A percentile compares a stretch with the other conserved stretches of the same genome.
Conservation (phyloP, 768 basidiomycete genomes). For the Amanita brunnescens region DNA sequence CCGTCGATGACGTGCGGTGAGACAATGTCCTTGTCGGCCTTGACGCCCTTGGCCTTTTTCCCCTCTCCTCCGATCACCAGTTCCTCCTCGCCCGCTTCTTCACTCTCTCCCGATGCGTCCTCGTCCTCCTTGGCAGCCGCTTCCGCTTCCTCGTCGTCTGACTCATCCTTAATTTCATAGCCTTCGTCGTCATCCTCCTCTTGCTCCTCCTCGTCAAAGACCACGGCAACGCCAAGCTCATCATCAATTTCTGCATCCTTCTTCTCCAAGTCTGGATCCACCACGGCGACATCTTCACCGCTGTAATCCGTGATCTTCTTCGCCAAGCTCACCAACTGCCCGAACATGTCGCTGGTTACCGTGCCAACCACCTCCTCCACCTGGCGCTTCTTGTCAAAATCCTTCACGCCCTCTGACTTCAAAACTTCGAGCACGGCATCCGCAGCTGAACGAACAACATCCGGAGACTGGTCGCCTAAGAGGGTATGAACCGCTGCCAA, state of each 20-base stretch:
- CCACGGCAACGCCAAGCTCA: constrained; percentile 94
- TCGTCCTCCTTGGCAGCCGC: constrained; percentile 47
- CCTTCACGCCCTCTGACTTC: constrained; percentile 84
- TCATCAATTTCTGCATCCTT: constrained; percentile 91
- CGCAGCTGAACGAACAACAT: constrained; percentile 92
- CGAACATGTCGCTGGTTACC: constrained; percentile 66
- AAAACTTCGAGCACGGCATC: constrained; percentile 83
- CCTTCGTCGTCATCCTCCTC: constrained; percentile 90
- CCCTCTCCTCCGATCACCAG: constrained; percentile 73
- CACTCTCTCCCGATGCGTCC: constrained; percentile 32
- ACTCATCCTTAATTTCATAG: constrained; percentile 78
- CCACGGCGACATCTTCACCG: constrained; percentile 73
- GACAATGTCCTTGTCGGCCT: constrained; percentile 69
- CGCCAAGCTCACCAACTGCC: constrained; percentile 71
- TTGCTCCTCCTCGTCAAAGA: constrained; percentile 96
- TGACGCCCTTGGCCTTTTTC: constrained; percentile 40
- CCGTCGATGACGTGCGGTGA: constrained; percentile 90
- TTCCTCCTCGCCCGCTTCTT: constrained; percentile 48
- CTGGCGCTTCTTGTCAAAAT: constrained; percentile 97
- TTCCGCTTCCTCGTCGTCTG: constrained; percentile 70
- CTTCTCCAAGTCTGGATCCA: constrained; percentile 70
- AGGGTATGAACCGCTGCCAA: constrained; percentile 72
- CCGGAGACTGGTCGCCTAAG: constrained; percentile 93
- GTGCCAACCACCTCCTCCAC: constrained; percentile 68
- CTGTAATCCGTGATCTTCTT: constrained; percentile 98